These are phyloP conservation scores for Annona squamosa DNA, from an alignment of 164 flowering plant genomes.

Conservation along the genomic window DNA sequence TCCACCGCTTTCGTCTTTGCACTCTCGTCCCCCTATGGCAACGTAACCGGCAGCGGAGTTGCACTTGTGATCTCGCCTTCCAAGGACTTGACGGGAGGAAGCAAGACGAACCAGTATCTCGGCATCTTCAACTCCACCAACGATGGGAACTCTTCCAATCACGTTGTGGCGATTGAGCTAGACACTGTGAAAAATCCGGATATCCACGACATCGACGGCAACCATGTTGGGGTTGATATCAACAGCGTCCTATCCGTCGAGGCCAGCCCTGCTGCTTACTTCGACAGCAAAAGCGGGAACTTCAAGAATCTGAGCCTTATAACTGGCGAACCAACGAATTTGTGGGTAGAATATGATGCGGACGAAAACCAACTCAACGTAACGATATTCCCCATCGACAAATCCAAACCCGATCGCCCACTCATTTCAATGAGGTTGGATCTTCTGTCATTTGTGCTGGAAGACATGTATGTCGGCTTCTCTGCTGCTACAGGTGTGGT, in stretches of 20 bases:
- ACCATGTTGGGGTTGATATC: constrained; percentile 13
- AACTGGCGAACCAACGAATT: constrained; percentile 11
- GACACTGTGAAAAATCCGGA: background rate
- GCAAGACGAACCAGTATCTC: constrained; percentile 19
- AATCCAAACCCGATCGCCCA: constrained; percentile 38
- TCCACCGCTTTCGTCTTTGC: constrained; percentile 8
- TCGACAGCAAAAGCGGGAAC: background rate
- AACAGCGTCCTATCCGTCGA: background rate
- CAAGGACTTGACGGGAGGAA: constrained; percentile 11
- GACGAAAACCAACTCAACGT: constrained; percentile 12
- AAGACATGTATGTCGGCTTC: constrained; percentile 56
- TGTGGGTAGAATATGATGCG: constrained; percentile 24
- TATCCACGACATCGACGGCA: constrained; percentile 5
- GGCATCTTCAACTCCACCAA: constrained; percentile 10
- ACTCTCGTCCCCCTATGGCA: background rate
- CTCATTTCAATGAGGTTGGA: constrained; percentile 32
- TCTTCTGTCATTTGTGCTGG: constrained; percentile 37
- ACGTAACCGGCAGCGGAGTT: background rate
- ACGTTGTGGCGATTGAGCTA: constrained; percentile 9
- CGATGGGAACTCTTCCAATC: constrained; percentile 4
- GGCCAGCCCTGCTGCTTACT: constrained; percentile 7
- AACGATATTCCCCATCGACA: constrained; percentile 18
- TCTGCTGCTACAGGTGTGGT: constrained; percentile 57
- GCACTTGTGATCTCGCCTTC: background rate
- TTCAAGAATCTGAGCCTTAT: background rate